Conservation (phyloP, 495 filamentous ascomycete genomes). For the Annulohypoxylon moriforme region DNA sequence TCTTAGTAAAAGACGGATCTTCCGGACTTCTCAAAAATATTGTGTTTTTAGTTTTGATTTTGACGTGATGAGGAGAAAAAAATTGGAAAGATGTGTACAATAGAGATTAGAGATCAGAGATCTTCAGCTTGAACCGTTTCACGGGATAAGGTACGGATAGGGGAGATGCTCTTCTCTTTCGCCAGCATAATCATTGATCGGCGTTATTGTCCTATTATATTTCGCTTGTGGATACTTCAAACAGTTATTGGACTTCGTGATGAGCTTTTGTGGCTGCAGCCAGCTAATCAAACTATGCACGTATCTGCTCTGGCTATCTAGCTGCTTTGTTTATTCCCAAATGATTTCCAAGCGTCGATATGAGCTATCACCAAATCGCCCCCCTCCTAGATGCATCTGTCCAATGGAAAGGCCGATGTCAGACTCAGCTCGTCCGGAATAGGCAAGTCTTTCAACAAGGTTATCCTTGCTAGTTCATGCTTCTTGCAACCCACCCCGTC, state of each 20-base stretch:
- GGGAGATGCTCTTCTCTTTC: background rate
- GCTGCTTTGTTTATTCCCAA: background rate
- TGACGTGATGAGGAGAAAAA: background rate
- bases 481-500: conserved; percentile 18
- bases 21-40: conserved; percentile 2
- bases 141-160: background rate
- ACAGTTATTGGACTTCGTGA: conserved; percentile 13
- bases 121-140: background rate
- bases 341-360: conserved; percentile 23
- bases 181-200: conserved; percentile 19
- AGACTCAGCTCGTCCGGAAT: conserved; percentile 37
- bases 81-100: background rate
- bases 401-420: conserved; percentile 23
- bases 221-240: conserved; percentile 17
- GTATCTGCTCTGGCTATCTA: conserved; percentile 9
- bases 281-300: conserved; percentile 40
- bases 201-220: conserved; percentile 36
- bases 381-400: background rate
- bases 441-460: conserved; percentile 32
- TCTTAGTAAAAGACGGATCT: conserved; percentile 10
- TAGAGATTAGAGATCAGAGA: background rate
- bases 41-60: conserved; percentile 14
- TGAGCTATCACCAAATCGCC: conserved; percentile 20
- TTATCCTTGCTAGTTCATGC: background rate
- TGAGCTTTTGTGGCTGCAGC: conserved; percentile 22